Evolutionary conservation across 768 basidiomycete species (phyloP), one percentile per base, ranked within the genome.

Genomic region (Leccinum truebloodii): DNA sequence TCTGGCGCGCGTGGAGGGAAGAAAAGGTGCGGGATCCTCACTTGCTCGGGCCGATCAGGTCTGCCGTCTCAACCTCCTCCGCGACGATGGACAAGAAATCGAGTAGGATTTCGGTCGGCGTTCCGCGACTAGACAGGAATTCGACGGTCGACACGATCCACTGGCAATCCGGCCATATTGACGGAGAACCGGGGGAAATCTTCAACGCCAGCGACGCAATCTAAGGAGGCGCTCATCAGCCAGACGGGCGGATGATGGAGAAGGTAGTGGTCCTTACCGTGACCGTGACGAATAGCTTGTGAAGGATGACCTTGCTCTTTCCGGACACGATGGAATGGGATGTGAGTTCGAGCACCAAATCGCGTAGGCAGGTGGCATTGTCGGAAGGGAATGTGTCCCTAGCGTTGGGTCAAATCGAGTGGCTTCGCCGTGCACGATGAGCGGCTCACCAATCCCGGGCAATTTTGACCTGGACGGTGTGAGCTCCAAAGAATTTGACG

Each of bases 401-500:
- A 56, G 58, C 34, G 51, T 57, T 34, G 34, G 14, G 62, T 70
- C 51, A 65, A 64, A 37, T 39, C 46, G 52, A 54, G 14, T n/a
- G 8, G 30, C 6, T 30, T 4, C 6, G 30, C 46, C 10, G 44
- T 39, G 55, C 22, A 39, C 13, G 58, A 22, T 37, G 6, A 52
- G 55, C 34, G 4, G 73, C 83, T 64, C 71, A 95, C 94, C 94
- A 96, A 72, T 96, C 95, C 63, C 95, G 79, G 16, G 90, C 86
- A 63, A 96, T 93, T 82, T 98, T 98, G 62, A 95, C 91, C 70
- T 95, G 93, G 2, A 89, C 85, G 0, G 93, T 97, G 67, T 97
- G 95, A 6, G 95, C 94, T 3, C 94, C 94, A 69, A 94, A 96
- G 80, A 96, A 98, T 71, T 95, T 90, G 10, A 96, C 92, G 68